These are phyloP conservation scores for Scheffersomyces cryptocercus DNA, from an alignment of 1,139 yeast genomes.

Conservation along the genomic window DNA sequence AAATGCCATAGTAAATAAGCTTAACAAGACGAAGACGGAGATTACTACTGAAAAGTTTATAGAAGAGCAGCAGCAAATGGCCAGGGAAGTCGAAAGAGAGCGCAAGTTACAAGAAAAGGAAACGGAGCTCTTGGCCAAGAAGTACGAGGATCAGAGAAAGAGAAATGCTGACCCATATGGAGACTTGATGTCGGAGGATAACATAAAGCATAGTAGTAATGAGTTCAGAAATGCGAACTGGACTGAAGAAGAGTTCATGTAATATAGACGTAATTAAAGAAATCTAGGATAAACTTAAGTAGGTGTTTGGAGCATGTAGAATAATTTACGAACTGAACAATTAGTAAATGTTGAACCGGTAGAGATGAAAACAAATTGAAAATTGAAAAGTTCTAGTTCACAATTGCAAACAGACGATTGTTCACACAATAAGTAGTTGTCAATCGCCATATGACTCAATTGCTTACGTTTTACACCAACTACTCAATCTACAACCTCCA, in stretches of 20 bases:
- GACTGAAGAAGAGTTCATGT: slow-evolving; percentile 62
- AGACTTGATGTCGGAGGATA: slow-evolving; percentile 55
- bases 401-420: no score
- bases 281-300: no score
- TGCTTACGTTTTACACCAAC: no score
- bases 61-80: slow-evolving; percentile 40
- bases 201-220: slow-evolving; percentile 48
- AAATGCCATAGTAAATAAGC: slow-evolving; percentile 62
- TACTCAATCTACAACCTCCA: no score
- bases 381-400: no score
- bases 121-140: slow-evolving; percentile 22
- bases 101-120: slow-evolving; percentile 34
- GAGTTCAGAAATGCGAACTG: slow-evolving; percentile 59
- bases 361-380: no score
- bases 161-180: slow-evolving; percentile 54
- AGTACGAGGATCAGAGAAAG: slow-evolving; percentile 27
- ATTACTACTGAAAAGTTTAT: slow-evolving; percentile 51
- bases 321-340: no score
- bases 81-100: slow-evolving; percentile 35
- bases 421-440: no score
- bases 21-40: slow-evolving; percentile 64
- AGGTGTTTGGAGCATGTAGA: no score
- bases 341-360: no score
- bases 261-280: neutral
- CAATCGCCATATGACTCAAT: no score